Base-by-base conservation (phyloP, 73 alveolate species). In the Breviolum minutum region DNA sequence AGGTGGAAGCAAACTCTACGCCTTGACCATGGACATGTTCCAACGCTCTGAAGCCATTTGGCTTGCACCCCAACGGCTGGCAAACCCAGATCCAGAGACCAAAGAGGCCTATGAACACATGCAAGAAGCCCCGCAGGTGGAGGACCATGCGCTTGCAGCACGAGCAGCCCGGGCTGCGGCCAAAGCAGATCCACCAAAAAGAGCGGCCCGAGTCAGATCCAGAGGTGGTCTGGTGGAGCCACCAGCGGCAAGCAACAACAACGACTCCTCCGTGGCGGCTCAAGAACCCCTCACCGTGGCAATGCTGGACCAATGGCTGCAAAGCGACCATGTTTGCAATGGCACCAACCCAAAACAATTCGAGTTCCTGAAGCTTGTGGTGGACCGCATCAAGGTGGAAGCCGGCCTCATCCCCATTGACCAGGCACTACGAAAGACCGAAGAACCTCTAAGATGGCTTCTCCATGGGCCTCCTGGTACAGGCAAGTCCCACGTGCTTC, bases 21-120 rank as follows among this genome's bases (percentile, higher is more conserved):
- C 0, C 92, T 48, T 83, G 92, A 83, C 92, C 74, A 10, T 19
- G 27, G 74, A 83, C 14, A 83, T 83, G 92, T 83, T 83, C 54
- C 48, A 83, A 7, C 32, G 32, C 20, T 83, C 92, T 8, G 32
- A 20, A 8, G 71, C 69, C 60, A 83, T 83, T 10, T 83, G 92
- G 92, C 54, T 40, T 40, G 54, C 54, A 40, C 54, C 54, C 3
- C 54, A 40, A 40, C 54, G 54, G 54, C 54, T 40, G 54, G 54
- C 54, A 40, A 40, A 40, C 54, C 54, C 54, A 40, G 54, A 40
- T 40, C 54, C 54, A 40, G 54, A 40, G 54, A 40, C 54, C 54
- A 2, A 77, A n/a, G 48, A 9, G 0, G 86, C n/a, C 27, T 7
- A 5, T 11, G 63, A 16, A 8, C 16, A 3, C 20, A 16, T 61